Conservation (phyloP, 2,329 filamentous ascomycete genomes). For the Pseudophaeomoniella oleicola region DNA sequence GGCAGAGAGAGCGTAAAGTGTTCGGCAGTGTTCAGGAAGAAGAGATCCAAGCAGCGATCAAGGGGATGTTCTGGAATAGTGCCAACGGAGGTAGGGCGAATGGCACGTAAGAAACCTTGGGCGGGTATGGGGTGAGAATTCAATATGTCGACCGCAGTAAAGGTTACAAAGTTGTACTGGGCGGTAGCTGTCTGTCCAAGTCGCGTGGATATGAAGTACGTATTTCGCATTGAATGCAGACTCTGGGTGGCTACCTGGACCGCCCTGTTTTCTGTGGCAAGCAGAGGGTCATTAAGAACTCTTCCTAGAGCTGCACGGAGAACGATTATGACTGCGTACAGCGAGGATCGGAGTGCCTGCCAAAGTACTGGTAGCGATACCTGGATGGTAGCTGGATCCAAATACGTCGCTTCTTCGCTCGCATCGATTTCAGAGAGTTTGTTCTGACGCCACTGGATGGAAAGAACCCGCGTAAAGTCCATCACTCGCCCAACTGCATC, state of each 20-base stretch:
- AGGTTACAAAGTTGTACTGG: conserved; percentile 70
- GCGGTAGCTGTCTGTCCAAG: conserved; percentile 62
- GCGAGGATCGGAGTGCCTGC: conserved; percentile 57
- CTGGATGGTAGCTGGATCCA: conserved; percentile 51
- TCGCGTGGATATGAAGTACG: conserved; percentile 69
- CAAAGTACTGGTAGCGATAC: conserved; percentile 58
- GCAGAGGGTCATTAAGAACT: conserved; percentile 38
- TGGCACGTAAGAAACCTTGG: conserved; percentile 51
- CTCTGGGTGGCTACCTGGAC: conserved; percentile 55
- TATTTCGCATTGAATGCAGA: conserved; percentile 57
- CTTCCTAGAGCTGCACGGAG: conserved; percentile 62
- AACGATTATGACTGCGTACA: conserved; percentile 62
- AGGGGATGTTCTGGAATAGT: conserved; percentile 49
- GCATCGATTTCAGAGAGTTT: conserved; percentile 60
- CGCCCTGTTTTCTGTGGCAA: conserved; percentile 42
- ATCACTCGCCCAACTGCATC: conserved; percentile 45
- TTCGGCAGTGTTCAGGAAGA: conserved; percentile 76
- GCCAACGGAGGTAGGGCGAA: conserved; percentile 40
- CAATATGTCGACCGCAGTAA: conserved; percentile 70
- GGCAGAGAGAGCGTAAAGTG: conserved; percentile 62
- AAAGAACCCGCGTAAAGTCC: conserved; percentile 50
- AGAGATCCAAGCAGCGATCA: conserved; percentile 64
- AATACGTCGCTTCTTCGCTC: conserved; percentile 46
- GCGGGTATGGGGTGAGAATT: conserved; percentile 53
- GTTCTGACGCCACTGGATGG: conserved; percentile 59